Conservation (phyloP, 106 monocot species). For the Platanthera zijinensis region DNA sequence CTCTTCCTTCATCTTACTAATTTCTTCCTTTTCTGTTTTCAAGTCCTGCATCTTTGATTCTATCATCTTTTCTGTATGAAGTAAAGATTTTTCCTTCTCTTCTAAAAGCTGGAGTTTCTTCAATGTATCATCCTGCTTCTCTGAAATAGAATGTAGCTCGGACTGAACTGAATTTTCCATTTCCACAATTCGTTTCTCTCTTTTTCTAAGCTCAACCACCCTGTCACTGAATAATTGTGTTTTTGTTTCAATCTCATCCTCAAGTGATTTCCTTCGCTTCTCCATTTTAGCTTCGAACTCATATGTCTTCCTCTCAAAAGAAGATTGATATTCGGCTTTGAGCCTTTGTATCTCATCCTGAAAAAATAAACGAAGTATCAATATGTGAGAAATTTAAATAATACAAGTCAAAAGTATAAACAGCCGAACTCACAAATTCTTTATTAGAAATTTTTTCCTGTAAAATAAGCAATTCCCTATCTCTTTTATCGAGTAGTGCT, state of each 20-base stretch:
- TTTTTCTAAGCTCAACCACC: constrained; percentile 31
- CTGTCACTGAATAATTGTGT: constrained; percentile 15
- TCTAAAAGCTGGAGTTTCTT: constrained; percentile 38
- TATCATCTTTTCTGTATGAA: constrained; percentile 14
- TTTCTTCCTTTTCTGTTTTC: constrained; percentile 42
- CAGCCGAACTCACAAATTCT: constrained; percentile 48
- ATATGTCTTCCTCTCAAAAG: constrained; percentile 32
- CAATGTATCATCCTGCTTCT: constrained; percentile 35
- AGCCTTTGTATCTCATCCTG: constrained; percentile 73
- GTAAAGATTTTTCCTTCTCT: constrained; percentile 42
- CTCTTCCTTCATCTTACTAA: constrained; percentile 33
- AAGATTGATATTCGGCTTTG: constrained; percentile 35
- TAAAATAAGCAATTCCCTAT: constrained; percentile 60
- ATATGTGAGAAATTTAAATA: background rate
- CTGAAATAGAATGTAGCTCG: constrained; percentile 22
- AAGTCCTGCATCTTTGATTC: constrained; percentile 33
- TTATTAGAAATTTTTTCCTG: constrained; percentile 68
- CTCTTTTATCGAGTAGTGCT: constrained; percentile 51
- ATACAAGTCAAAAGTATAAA: background rate
- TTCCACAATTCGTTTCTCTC: constrained; percentile 26
- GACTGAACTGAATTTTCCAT: constrained; percentile 31
- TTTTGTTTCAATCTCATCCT: constrained; percentile 53
- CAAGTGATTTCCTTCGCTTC: constrained; percentile 29
- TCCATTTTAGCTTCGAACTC: constrained; percentile 71
- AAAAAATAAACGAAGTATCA: constrained; percentile 3